Conservation (phyloP, 345 rosid genomes). For the Brassica carinata region DNA sequence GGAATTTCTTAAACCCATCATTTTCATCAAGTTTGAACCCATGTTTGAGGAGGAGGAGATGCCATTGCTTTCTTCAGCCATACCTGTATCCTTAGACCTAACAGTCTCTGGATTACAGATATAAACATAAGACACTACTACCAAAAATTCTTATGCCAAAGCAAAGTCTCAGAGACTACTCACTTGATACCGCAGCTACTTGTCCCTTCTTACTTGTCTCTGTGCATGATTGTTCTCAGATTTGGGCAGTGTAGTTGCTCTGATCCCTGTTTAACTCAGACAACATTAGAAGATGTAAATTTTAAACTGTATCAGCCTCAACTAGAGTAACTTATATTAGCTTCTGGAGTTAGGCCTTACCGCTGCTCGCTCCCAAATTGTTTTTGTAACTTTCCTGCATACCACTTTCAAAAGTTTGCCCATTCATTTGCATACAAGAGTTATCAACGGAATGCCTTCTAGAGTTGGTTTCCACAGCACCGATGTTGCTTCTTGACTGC, state of each 20-base stretch:
- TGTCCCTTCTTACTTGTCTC: conserved; percentile 49
- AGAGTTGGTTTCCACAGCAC: conserved; percentile 43
- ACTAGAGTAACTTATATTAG: conserved; percentile 12
- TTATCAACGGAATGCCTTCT: conserved; percentile 43
- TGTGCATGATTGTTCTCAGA: conserved; percentile 42
- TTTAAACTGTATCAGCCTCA: background rate
- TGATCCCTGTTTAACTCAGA: conserved; percentile 33
- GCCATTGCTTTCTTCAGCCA: conserved; percentile 41
- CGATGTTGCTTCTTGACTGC: conserved; percentile 49
- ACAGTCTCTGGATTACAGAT: conserved; percentile 42
- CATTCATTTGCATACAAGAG: conserved; percentile 39
- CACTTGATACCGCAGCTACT: conserved; percentile 46
- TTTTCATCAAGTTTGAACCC: conserved; percentile 50
- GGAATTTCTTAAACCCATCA: conserved; percentile 59
- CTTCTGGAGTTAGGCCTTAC: conserved; percentile 28
- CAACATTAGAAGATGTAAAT: conserved; percentile 20
- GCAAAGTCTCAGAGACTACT: conserved; percentile 21
- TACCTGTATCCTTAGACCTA: conserved; percentile 7
- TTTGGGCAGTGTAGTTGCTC: conserved; percentile 43
- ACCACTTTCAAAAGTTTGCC: conserved; percentile 38
- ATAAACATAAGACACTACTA: conserved; percentile 13
- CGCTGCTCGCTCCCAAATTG: conserved; percentile 42
- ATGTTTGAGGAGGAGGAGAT: conserved; percentile 29
- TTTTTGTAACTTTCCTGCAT: conserved; percentile 41
- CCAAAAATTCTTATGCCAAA: background rate